Conservation (phyloP, 345 rosid genomes). For the Boechera retrofracta region DNA sequence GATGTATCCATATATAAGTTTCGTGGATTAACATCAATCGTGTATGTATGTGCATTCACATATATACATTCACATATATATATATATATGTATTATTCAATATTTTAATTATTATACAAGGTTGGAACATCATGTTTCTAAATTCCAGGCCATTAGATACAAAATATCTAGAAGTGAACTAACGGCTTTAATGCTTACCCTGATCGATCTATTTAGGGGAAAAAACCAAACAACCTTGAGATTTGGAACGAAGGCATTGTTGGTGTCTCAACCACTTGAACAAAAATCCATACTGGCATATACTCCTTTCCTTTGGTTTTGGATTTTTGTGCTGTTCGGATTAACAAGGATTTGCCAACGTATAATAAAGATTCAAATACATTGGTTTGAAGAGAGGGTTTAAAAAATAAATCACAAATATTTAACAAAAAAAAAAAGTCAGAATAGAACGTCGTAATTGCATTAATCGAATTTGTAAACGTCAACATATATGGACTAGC, state of each 20-base stretch:
- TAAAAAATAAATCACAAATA: neutral
- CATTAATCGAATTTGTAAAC: neutral
- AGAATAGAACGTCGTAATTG: neutral
- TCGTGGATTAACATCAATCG: too few species aligned
- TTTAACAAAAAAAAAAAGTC: too few species aligned
- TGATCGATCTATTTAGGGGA: neutral
- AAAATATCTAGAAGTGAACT: neutral
- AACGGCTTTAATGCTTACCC: neutral
- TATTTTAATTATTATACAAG: neutral
- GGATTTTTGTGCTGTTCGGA: slow-evolving; percentile 12
- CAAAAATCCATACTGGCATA: neutral
- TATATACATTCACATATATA: too few species aligned
- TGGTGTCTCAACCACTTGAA: slow-evolving; percentile 32
- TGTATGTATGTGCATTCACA: too few species aligned
- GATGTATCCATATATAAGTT: too few species aligned
- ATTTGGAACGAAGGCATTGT: neutral
- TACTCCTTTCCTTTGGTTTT: neutral
- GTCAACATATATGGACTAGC: neutral
- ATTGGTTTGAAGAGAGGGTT: neutral
- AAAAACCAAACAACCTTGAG: slow-evolving; percentile 3
- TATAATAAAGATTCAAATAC: slow-evolving; percentile 8
- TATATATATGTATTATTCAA: neutral
- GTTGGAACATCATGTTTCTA: neutral
- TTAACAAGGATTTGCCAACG: slow-evolving; percentile 10
- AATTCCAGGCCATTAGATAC: neutral